A percentile compares a stretch with the other conserved stretches of the same genome.
Evolutionary conservation across 805 yeast genomes (phyloP).

Genomic region (Priceomyces fermenticarens): DNA sequence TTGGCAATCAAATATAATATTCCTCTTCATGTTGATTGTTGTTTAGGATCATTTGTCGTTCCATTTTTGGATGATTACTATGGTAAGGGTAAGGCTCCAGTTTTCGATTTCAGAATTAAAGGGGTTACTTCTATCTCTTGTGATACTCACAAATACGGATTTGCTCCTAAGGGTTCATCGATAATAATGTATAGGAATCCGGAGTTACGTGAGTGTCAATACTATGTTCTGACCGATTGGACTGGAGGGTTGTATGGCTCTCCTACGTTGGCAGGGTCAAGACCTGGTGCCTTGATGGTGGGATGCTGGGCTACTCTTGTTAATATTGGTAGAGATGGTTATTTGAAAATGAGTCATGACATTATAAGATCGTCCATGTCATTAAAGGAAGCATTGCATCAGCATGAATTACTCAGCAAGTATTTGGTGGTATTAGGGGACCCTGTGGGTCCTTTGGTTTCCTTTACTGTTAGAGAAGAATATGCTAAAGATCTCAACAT

Average conservation of each 20-base stretch:
- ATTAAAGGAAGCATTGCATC: constrained; percentile 48
- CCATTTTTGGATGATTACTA: constrained; percentile 60
- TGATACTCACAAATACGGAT: constrained; percentile 98
- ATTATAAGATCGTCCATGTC: constrained; percentile 65
- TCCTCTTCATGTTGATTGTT: constrained; percentile 94
- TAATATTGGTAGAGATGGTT: constrained; percentile 81
- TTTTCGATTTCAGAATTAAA: constrained; percentile 80
- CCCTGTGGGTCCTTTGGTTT: constrained; percentile 77
- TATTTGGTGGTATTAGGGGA: constrained; percentile 76
- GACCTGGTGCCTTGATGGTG: constrained; percentile 97
- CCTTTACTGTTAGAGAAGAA: constrained; percentile 55
- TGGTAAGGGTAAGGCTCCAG: constrained; percentile 46
- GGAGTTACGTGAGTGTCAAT: constrained; percentile 73
- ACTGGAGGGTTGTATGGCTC: constrained; percentile 94
- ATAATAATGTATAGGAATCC: constrained; percentile 81
- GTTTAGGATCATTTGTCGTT: constrained; percentile 89
- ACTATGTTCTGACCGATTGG: constrained; percentile 83
- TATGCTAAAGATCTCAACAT: constrained; percentile 49
- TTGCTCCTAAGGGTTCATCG: constrained; percentile 96
- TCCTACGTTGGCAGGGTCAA: constrained; percentile 93
- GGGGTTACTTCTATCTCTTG: constrained; percentile 98
- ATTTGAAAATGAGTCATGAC: constrained; percentile 58
- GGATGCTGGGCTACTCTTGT: constrained; percentile 97
- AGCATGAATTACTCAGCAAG: constrained; percentile 41
- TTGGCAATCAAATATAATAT: constrained; percentile 65